Base-by-base conservation (phyloP, 169 alveolate genomes). In the Cryptosporidium bovis region DNA sequence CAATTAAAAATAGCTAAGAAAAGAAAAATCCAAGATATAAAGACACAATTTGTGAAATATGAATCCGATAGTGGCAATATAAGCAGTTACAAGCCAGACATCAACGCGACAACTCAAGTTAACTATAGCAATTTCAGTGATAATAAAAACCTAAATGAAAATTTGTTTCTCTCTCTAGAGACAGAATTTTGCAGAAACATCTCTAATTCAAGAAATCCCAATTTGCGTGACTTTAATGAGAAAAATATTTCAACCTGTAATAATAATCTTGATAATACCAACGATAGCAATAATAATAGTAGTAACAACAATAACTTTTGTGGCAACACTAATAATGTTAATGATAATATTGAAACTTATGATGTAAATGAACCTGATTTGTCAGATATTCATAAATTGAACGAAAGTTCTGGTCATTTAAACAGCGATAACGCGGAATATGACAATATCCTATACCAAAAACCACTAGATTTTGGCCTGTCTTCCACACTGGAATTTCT, bases 401-500 rank as follows among this genome's bases (percentile, higher is more conserved):
- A 29, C 36, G 40, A 29, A n/a, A 64, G 7, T 27, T 15, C 0
- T 5, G 31, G 29, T 55, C 64, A 60, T 58, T 60, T 10, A 60
- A 20, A 20, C n/a, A 40, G 33, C 8, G 24, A 53, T 24, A 55
- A 24, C 2, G 20, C 18, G 16, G 33, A 65, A 16, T 8, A n/a
- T n/a, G 60, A 65, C 24, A 29, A 60, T 3, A 60, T 77, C 13
- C n/a, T 77, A 5, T 7, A 60, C 16, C 71, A 77, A 77, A 62
- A 77, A 34, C 85, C 85, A 27, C 71, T 77, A 16, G 85, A 77
- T 20, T 77, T 77, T 27, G 85, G 85, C 6, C 33, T 77, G 20
- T 33, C 71, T 24, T 77, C 85, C 1, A 44, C 85, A 33, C n/a
- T 77, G 8, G 71, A n/a, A 20, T 55, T 60, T 6, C 64, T 77